Base-by-base conservation (phyloP, 108 stramenopile species). In the Parmales sp. region DNA sequence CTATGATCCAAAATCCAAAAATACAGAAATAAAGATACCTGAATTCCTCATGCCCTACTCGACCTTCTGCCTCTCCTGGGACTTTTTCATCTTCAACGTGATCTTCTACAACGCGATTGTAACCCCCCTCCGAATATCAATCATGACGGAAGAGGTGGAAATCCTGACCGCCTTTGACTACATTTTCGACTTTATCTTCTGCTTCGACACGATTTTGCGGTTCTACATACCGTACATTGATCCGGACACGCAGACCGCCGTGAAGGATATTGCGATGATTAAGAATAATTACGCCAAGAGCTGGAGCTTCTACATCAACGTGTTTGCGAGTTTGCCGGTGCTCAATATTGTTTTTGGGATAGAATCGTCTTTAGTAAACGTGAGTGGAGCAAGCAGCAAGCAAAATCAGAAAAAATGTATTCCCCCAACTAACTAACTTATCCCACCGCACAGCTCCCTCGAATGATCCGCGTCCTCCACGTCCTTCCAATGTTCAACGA, bases 31-130 rank as follows among this genome's bases (percentile, higher is more conserved):
- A n/a, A n/a, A n/a, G n/a, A 51, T 9, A 51, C 7, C 16, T 51
- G 16, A 22, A 7, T 20, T 7, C 6, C 72, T 78, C 49, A 38
- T 78, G 8, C 79, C 79, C 38, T 67, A 76, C 49, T 69, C 67
- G 8, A 68, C 37, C 25, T 63, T 71, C n/a, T 49, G 80, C 20
- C 39, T 74, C 16, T n/a, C 43, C 38, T 82, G 77, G 77, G 75
- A 74, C 50, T 63, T 70, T 20, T 76, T 78, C 74, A 73, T 73
- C 13, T 76, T 82, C 46, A 19, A 73, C 11, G 77, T 78, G 39
- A 76, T 78, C 44, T 75, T 77, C 71, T 82, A 78, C 72, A 82
- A 78, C 34, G 69, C 69, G 0, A 70, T 78, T 41, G 60, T 76
- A 1, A 82, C 78, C 1, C 75, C 81, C 28, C 64, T 78, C 11